phyloP scores from a whole-genome alignment of 495 filamentous ascomycete genomes.

The Daldinia decipiens region DNA sequence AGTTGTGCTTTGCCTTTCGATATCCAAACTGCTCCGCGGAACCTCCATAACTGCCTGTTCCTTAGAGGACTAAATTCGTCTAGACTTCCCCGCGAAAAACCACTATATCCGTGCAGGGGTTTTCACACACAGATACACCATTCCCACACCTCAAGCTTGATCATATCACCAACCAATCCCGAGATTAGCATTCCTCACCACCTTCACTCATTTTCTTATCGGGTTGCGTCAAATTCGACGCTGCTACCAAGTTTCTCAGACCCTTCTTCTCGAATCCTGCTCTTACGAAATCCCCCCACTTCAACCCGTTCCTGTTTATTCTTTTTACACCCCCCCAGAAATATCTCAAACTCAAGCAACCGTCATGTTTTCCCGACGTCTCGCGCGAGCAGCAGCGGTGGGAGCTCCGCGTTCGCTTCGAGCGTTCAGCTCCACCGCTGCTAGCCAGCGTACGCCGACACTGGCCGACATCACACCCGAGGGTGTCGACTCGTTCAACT shows the following conservation, averaged over 20 bases:
- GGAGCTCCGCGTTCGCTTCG: slow-evolving; percentile 62
- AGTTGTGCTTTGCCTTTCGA: neutral
- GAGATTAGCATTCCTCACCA: slow-evolving; percentile 37
- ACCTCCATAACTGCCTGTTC: slow-evolving; percentile 30
- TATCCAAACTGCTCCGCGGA: slow-evolving; percentile 34
- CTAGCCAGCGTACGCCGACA: slow-evolving; percentile 70
- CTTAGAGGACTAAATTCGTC: slow-evolving; percentile 11
- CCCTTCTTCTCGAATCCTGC: slow-evolving; percentile 22
- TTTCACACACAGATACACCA: slow-evolving; percentile 27
- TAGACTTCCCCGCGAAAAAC: slow-evolving; percentile 38
- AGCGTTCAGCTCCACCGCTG: slow-evolving; percentile 68
- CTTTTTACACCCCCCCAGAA: slow-evolving; percentile 4
- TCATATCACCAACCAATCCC: slow-evolving; percentile 39
- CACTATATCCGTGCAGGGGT: slow-evolving; percentile 10
- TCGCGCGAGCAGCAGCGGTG: slow-evolving; percentile 57
- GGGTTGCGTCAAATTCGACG: slow-evolving; percentile 41
- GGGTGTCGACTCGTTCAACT: slow-evolving; percentile 76
- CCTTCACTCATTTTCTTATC: slow-evolving; percentile 26
- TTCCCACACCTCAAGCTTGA: slow-evolving; percentile 1
- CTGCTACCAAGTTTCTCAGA: slow-evolving; percentile 21
- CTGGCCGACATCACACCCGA: slow-evolving; percentile 80
- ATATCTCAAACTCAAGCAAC: slow-evolving; percentile 19
- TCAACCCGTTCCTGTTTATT: slow-evolving; percentile 14
- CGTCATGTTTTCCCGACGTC: slow-evolving; percentile 51
- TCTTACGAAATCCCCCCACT: slow-evolving; percentile 2